Percentiles rank a stretch among this genome's conserved stretches.
Conservation (phyloP, 495 filamentous ascomycete genomes). For the Xylaria scruposa region DNA sequence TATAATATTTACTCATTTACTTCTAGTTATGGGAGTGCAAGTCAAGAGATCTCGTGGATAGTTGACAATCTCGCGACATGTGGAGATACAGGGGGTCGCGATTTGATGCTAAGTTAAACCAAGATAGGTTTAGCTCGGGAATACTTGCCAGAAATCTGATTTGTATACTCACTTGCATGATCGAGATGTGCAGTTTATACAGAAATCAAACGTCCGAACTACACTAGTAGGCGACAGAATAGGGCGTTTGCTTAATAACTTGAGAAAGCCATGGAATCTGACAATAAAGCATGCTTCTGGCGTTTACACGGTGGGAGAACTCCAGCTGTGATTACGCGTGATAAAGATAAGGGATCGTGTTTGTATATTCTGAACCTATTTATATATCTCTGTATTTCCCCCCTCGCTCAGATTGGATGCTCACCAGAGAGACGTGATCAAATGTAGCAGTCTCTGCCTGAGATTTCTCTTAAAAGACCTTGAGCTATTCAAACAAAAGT, state of each 20-base stretch:
- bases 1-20: not conserved
- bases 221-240: not conserved
- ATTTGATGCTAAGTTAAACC: not conserved
- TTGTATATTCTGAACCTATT: not conserved
- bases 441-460: not conserved
- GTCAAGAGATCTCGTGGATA: not conserved
- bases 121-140: constrained; percentile 1
- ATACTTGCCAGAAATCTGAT: constrained; percentile 1
- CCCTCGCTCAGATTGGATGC: not conserved
- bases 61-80: not conserved
- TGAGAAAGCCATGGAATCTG: not conserved
- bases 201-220: not conserved
- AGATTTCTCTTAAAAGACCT: not conserved
- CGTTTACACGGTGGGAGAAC: not conserved
- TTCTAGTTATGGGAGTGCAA: not conserved
- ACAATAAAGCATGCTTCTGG: not conserved
- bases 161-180: constrained; percentile 6
- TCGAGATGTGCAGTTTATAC: constrained; percentile 4
- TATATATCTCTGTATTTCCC: not conserved
- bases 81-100: not conserved
- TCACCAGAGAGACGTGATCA: not conserved
- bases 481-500: constrained; percentile 27
- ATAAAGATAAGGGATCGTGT: not conserved
- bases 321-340: not conserved
- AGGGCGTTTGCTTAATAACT: not conserved